Evolutionary conservation across 208 protist species (phyloP).

Genomic region (Leishmania braziliensis): DNA sequence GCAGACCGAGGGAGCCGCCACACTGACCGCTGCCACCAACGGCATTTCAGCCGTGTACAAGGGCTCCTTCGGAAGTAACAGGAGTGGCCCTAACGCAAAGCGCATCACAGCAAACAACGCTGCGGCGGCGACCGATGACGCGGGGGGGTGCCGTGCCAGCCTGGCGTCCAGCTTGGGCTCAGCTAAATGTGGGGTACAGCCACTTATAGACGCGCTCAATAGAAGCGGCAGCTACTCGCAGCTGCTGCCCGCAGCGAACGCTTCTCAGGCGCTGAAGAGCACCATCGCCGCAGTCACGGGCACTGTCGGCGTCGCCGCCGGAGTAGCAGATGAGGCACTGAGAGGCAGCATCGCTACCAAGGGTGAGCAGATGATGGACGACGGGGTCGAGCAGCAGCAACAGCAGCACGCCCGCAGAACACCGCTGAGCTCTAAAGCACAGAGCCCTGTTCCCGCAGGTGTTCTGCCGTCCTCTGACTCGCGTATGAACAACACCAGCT

Average conservation of each 20-base stretch:
- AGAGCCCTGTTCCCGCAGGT: background rate
- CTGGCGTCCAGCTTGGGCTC: background rate
- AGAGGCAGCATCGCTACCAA: background rate
- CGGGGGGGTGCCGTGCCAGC: slow-evolving; percentile 6
- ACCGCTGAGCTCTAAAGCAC: background rate
- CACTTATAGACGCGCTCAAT: slow-evolving; percentile 29
- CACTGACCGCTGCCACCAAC: background rate
- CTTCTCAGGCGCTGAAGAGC: slow-evolving; percentile 1
- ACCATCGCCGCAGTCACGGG: background rate
- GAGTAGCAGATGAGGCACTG: background rate
- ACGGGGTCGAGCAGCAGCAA: slow-evolving; percentile 3
- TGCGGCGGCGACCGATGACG: slow-evolving; percentile 1
- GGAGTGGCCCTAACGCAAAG: background rate
- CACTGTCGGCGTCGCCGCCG: no score
- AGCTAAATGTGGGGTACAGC: slow-evolving; percentile 20
- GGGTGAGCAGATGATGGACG: background rate
- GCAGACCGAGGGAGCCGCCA: background rate
- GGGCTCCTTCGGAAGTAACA: background rate
- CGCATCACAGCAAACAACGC: background rate
- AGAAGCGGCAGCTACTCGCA: slow-evolving; percentile 30
- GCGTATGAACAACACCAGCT: background rate
- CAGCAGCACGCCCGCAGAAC: background rate
- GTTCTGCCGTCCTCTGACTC: background rate
- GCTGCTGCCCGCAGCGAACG: background rate
- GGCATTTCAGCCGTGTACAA: background rate